Base-by-base conservation (phyloP, 2,329 filamentous ascomycete species). In the Nemania abortiva region DNA sequence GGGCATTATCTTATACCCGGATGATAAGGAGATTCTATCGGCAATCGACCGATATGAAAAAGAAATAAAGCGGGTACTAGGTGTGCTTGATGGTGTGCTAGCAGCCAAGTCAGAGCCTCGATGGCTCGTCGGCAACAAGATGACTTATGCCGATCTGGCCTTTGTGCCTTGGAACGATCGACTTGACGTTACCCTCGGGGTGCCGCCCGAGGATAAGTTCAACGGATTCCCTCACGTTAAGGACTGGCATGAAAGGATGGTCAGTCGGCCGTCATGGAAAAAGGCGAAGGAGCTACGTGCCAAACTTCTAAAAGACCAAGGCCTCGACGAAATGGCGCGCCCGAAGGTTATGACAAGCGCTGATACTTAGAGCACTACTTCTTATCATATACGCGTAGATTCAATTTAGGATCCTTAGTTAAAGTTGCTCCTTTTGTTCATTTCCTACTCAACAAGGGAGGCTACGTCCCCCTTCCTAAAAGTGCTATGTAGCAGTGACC, bases 191-290 rank as follows among this genome's bases (percentile, higher is more conserved):
- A 68, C 75, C 7, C 59, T 77, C 15, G 5, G 59, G n/a, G 56
- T 70, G 29, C 27, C 74, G 9, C 72, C 67, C 65, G 76, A 77
- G 29, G 66, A 76, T 52, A 71, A 73, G 7, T 77, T 63, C 66
- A 73, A 74, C 18, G 74, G 73, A 6, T 15, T 69, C 1, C 75
- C 77, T 2, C 72, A 76, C 24, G 77, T 77, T 0, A 63, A 39
- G 24, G 65, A n/a, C 9, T 82, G 80, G 80, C 78, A 80, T 61
- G 76, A 79, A 67, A 56, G 74, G 1, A 81, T 82, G 79, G 63
- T 73, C 1, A 63, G 50, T 13, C 71, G 77, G 34, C 74, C 74
- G 1, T 75, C 76, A 2, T 81, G 78, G 79, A 78, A 78, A 67
- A 71, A 72, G 15, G 63, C 70, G 18, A 80, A 81, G 77, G 75